Conservation (phyloP, 129 eudicot species). For the Flaveria bidentis region DNA sequence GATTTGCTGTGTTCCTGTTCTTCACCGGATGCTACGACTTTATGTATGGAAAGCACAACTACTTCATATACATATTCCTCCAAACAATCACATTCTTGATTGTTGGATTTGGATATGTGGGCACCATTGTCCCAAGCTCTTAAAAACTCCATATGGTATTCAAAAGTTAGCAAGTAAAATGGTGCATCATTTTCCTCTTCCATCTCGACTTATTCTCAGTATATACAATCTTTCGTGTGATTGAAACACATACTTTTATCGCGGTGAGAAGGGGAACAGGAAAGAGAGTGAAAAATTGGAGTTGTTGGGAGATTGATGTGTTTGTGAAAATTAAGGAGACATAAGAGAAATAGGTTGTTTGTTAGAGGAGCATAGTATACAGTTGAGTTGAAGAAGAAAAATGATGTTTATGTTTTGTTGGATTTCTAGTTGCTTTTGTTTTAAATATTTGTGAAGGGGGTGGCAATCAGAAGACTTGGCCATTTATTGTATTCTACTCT, state of each 20-base stretch:
- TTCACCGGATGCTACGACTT: conserved; percentile 85
- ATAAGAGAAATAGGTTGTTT: conserved; percentile 42
- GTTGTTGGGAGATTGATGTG: conserved; percentile 34
- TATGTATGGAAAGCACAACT: conserved; percentile 79
- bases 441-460: conserved; percentile 26
- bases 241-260: conserved; percentile 29
- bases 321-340: conserved; percentile 36
- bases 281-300: conserved; percentile 18
- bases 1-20: conserved; percentile 86
- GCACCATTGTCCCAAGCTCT: conserved; percentile 81
- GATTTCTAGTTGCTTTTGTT: conserved; percentile 39
- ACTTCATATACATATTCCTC: conserved; percentile 88
- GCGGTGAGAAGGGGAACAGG: conserved; percentile 27
- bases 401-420: conserved; percentile 32
- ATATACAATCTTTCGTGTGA: conserved; percentile 46
- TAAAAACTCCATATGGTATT: conserved; percentile 14
- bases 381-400: conserved; percentile 35
- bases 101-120: conserved; percentile 92
- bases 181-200: conserved; percentile 29
- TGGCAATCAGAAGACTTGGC: conserved; percentile 32
- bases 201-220: conserved; percentile 36
- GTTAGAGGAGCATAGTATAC: conserved; percentile 43
- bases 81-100: conserved; percentile 85
- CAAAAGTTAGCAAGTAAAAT: conserved; percentile 3
- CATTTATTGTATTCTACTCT: conserved; percentile 26